Conservation (phyloP, 108 stramenopile genomes). For the Cyclotella atomus region DNA sequence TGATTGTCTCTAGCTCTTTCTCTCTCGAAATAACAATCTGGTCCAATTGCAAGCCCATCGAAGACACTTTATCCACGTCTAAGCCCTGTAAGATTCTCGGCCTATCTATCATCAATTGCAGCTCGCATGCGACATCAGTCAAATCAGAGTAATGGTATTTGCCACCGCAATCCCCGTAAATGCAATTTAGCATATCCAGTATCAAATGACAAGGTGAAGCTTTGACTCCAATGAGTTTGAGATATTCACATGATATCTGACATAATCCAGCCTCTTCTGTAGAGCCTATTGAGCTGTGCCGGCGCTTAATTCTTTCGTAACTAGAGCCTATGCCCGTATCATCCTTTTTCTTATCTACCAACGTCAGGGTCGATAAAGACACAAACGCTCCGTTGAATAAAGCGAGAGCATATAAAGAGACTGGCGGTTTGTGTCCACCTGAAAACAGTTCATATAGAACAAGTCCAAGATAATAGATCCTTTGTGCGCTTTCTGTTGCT, state of each 20-base stretch:
- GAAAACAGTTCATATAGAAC: constrained; percentile 12
- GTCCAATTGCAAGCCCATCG: too few relatives aligned
- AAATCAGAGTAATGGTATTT: neutral
- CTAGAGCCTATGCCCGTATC: neutral
- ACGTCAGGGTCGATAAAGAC: neutral
- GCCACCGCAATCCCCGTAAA: neutral
- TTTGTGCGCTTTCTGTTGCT: neutral
- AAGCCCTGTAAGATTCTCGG: too few relatives aligned
- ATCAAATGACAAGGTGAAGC: neutral
- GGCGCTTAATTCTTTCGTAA: neutral
- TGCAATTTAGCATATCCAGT: neutral
- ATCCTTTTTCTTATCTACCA: neutral
- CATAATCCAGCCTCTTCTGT: neutral
- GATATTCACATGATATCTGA: neutral
- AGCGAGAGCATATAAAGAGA: neutral
- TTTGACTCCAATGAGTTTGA: neutral
- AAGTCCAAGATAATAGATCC: neutral
- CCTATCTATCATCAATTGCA: neutral
- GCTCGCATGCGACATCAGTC: neutral
- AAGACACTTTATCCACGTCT: too few relatives aligned
- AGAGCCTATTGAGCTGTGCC: neutral
- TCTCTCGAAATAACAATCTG: too few relatives aligned
- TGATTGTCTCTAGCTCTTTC: too few relatives aligned
- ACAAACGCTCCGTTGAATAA: neutral
- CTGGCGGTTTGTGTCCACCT: neutral